These are phyloP conservation scores for Colletotrichum cuscutae DNA, from an alignment of 2,329 filamentous ascomycete genomes.

Conservation along the genomic window DNA sequence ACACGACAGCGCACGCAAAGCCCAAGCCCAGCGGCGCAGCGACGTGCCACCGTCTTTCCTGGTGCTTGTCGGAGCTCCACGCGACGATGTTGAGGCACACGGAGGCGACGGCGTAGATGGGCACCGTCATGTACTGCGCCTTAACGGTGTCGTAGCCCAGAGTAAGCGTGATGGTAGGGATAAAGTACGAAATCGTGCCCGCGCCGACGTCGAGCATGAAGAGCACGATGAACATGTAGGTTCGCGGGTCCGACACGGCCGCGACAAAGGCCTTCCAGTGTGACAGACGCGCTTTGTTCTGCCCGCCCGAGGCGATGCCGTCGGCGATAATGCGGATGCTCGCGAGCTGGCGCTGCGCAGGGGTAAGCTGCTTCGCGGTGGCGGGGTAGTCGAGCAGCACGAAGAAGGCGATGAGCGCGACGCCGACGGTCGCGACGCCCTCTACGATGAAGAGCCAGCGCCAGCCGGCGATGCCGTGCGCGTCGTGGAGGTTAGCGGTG, in stretches of 20 bases:
- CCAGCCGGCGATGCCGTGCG: slow-evolving; percentile 60
- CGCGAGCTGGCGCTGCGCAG: slow-evolving; percentile 70
- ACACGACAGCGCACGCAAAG: slow-evolving; percentile 37
- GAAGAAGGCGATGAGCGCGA: slow-evolving; percentile 71
- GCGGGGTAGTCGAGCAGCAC: slow-evolving; percentile 78
- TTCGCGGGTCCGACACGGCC: slow-evolving; percentile 56
- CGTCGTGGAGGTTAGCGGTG: slow-evolving; percentile 56
- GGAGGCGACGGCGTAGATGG: slow-evolving; percentile 41
- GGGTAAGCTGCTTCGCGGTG: slow-evolving; percentile 66
- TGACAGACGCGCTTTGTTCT: slow-evolving; percentile 38
- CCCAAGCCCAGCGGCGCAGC: slow-evolving; percentile 35
- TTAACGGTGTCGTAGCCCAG: slow-evolving; percentile 56
- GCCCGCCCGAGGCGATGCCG: slow-evolving; percentile 46
- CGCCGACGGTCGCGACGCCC: slow-evolving; percentile 73
- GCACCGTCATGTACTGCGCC: slow-evolving; percentile 58
- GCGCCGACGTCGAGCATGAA: slow-evolving; percentile 60
- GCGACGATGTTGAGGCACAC: slow-evolving; percentile 38
- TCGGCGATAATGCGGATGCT: slow-evolving; percentile 54
- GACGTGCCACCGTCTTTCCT: slow-evolving; percentile 39
- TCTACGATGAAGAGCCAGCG: slow-evolving; percentile 66
- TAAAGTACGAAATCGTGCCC: slow-evolving; percentile 63
- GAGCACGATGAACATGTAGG: slow-evolving; percentile 58
- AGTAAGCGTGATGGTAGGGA: slow-evolving; percentile 59
- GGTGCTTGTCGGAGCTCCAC: slow-evolving; percentile 37
- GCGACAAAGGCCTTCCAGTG: slow-evolving; percentile 43